Base-by-base conservation (phyloP, 108 stramenopile genomes). In the Cyclotella choctawhatcheeana region DNA sequence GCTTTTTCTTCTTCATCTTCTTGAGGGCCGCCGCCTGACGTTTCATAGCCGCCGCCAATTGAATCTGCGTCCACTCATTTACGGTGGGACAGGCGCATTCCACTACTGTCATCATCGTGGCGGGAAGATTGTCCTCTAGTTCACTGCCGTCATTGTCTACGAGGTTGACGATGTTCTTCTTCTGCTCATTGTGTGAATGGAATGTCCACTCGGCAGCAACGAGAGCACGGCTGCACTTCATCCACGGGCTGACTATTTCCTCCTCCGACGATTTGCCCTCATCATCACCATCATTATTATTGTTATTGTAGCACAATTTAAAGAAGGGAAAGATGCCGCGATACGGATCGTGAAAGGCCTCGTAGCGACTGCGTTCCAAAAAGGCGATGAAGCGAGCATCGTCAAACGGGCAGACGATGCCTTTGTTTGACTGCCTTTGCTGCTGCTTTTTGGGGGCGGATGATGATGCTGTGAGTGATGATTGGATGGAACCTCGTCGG, bases 271-370 rank as follows among this genome's bases (percentile, higher is more conserved):
- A 2, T 27, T 56, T 2, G 55, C 29, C 59, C 59, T 32, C 32
- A 32, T 31, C 17, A 58, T 31, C 29, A 58, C 5, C 0, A 18
- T 31, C 30, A 8, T 26, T 2, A 14, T 58, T 31, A 25, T 48
- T 18, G 62, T 32, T 24, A 40, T 20, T 34, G 26, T 33, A 22
- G 2, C 30, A 25, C 1, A 80, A 5, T 17, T 27, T 35, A 71
- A 71, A 81, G 43, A 14, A 76, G 20, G 67, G 69, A 22, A 48
- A 59, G 34, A 86, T 65, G 16, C 91, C 91, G 18, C 91, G 76
- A 51, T 88, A 92, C 13, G 91, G 87, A 79, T 92, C 91, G 12
- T 77, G 62, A 25, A 48, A 47, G 3, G 84, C 62, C 60, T 92
- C 91, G 53, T 90, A 92, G n/a, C n/a, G n/a, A n/a, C n/a, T n/a